Percentiles rank a stretch among this genome's conserved stretches.
phyloP scores from a whole-genome alignment of 179 eudicot genomes.

The Camellia oleifera region DNA sequence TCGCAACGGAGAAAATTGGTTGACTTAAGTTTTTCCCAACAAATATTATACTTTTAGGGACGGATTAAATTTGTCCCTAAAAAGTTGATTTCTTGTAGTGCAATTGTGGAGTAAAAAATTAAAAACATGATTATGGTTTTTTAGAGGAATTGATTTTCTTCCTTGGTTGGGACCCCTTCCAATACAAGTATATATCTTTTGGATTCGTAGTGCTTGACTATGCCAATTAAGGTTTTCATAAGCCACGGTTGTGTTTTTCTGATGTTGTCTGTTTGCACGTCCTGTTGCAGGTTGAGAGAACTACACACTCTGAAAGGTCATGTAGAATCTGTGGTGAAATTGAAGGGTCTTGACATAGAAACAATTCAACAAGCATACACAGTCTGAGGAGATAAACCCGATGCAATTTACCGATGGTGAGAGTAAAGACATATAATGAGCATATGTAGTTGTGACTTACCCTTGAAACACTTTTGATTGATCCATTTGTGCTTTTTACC shows the following conservation, averaged over 20 bases:
- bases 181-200: not conserved
- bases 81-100: no score
- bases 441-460: not conserved
- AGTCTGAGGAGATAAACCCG: constrained; percentile 36
- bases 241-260: not conserved
- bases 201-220: not conserved
- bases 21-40: no score
- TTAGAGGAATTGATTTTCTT: not conserved
- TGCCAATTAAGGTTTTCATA: not conserved
- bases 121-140: not conserved
- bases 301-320: constrained; percentile 77
- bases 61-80: no score
- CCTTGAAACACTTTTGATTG: not conserved
- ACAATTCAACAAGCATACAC: constrained; percentile 86
- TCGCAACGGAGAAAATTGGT: no score
- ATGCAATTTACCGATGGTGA: not conserved
- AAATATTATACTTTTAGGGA: no score
- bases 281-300: constrained; percentile 56
- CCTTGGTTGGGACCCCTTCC: not conserved
- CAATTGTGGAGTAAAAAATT: not conserved
- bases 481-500: constrained; percentile 3
- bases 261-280: not conserved
- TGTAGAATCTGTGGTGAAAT: constrained; percentile 81
- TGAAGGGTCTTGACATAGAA: constrained; percentile 84
- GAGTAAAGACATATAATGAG: constrained; percentile 11